Conservation (phyloP, 2,329 filamentous ascomycete genomes). For the Penicillium frequentans region DNA sequence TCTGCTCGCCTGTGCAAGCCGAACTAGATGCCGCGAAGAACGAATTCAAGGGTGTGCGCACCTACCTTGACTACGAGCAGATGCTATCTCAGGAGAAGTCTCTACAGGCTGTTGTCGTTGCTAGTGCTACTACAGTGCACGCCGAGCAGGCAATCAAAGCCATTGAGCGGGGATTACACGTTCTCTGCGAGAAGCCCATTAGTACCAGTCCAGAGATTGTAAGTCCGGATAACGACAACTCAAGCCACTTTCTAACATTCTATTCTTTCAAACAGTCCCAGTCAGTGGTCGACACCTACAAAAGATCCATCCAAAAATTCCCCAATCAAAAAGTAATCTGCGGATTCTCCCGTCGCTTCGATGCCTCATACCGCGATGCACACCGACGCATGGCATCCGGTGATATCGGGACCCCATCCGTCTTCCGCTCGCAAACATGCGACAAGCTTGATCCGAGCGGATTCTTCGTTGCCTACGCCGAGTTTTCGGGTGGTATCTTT, state of each 20-base stretch:
- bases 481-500: constrained; percentile 67
- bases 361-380: constrained; percentile 64
- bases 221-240: constrained; percentile 21
- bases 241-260: background rate
- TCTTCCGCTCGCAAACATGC: constrained; percentile 66
- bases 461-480: constrained; percentile 68
- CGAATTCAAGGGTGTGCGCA: constrained; percentile 48
- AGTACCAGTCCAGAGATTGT: constrained; percentile 61
- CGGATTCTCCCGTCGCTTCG: constrained; percentile 67
- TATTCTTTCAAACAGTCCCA: constrained; percentile 48
- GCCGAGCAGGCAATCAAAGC: constrained; percentile 60
- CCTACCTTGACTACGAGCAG: constrained; percentile 57
- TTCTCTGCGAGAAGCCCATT: constrained; percentile 56
- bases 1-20: constrained; percentile 43
- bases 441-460: constrained; percentile 65
- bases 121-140: constrained; percentile 56
- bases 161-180: constrained; percentile 55
- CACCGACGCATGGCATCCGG: constrained; percentile 53
- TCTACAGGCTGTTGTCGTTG: constrained; percentile 57
- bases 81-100: constrained; percentile 56
- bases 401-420: constrained; percentile 59
- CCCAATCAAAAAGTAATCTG: constrained; percentile 66
- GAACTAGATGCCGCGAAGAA: constrained; percentile 50
- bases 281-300: constrained; percentile 58
- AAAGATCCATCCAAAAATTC: constrained; percentile 46